Percentiles rank a stretch among this genome's conserved stretches.
These are phyloP conservation scores for Cordyceps cateniannulata DNA, from an alignment of 2,329 filamentous ascomycete species.

Conservation along the genomic window DNA sequence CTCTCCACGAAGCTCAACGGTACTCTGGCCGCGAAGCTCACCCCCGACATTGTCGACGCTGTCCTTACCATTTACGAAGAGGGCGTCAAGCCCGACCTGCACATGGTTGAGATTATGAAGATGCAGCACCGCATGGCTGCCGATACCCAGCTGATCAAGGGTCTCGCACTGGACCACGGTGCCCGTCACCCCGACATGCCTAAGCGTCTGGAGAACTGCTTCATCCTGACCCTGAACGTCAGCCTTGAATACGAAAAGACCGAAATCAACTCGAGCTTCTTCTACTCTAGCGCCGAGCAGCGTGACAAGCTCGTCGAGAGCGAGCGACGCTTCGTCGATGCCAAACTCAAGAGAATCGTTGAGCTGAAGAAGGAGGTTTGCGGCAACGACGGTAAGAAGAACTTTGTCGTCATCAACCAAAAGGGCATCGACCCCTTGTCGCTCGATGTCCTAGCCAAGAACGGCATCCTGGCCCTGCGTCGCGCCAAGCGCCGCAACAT, in stretches of 20 bases:
- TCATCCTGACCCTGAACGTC: constrained; percentile 91
- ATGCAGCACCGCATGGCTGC: constrained; percentile 98
- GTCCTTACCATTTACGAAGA: constrained; percentile 90
- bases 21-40: constrained; percentile 82
- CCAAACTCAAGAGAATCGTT: constrained; percentile 95
- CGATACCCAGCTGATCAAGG: constrained; percentile 92
- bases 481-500: constrained; percentile 98
- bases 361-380: constrained; percentile 98
- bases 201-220: constrained; percentile 90
- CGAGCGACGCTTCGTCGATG: constrained; percentile 90
- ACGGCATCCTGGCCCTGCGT: constrained; percentile 89
- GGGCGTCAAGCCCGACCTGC: constrained; percentile 87
- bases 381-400: constrained; percentile 86
- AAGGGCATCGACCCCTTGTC: constrained; percentile 98
- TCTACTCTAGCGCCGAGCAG: constrained; percentile 95
- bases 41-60: constrained; percentile 91
- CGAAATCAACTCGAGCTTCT: constrained; percentile 98
- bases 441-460: constrained; percentile 93
- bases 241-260: constrained; percentile 98
- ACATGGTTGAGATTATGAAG: constrained; percentile 99
- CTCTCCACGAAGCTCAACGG: constrained; percentile 92
- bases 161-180: constrained; percentile 88
- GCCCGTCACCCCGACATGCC: constrained; percentile 98
- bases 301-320: constrained; percentile 97
- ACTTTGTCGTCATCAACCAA: constrained; percentile 97